A percentile compares a stretch with the other conserved stretches of the same genome.
phyloP scores from a whole-genome alignment of 2,329 filamentous ascomycete genomes.

The Nectriaceae sp. region DNA sequence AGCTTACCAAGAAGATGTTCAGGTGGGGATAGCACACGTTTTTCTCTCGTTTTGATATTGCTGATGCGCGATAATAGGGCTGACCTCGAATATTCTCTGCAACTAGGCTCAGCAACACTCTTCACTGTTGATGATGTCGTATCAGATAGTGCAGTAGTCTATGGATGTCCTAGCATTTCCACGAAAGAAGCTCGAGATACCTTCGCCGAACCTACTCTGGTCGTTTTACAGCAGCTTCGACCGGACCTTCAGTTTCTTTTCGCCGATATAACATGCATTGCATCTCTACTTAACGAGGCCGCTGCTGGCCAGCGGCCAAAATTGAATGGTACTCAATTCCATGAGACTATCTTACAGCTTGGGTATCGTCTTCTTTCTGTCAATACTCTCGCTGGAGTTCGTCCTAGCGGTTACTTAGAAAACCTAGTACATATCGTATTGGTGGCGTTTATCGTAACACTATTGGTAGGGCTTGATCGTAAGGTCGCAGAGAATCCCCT shows the following conservation, averaged over 20 bases:
- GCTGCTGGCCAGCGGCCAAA: conserved; percentile 1
- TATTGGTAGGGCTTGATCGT: conserved; percentile 8
- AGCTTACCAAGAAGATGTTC: conserved; percentile 11
- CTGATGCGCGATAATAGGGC: background rate
- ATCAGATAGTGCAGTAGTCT: background rate
- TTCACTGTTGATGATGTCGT: conserved; percentile 4
- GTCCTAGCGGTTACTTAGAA: background rate
- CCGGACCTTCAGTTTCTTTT: conserved; percentile 2
- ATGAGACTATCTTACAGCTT: conserved; percentile 5
- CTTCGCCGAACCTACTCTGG: background rate
- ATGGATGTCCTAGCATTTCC: background rate
- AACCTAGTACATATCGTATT: conserved; percentile 2
- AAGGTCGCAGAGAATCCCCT: conserved; percentile 4
- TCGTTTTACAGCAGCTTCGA: background rate
- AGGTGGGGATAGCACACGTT: conserved; percentile 1
- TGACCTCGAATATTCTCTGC: conserved; percentile 11
- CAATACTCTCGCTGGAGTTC: background rate
- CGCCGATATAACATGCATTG: conserved; percentile 2
- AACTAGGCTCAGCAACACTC: conserved; percentile 5
- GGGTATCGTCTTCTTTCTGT: conserved; percentile 10
- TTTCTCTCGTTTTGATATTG: too few relatives aligned
- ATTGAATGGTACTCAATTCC: conserved; percentile 5
- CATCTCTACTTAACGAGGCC: conserved; percentile 4
- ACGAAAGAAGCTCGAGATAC: background rate
- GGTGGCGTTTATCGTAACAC: conserved; percentile 1